A percentile compares a stretch with the other conserved stretches of the same genome.
Evolutionary conservation across 2,329 filamentous ascomycete genomes (phyloP).

Genomic region (Phialocephala sp.): DNA sequence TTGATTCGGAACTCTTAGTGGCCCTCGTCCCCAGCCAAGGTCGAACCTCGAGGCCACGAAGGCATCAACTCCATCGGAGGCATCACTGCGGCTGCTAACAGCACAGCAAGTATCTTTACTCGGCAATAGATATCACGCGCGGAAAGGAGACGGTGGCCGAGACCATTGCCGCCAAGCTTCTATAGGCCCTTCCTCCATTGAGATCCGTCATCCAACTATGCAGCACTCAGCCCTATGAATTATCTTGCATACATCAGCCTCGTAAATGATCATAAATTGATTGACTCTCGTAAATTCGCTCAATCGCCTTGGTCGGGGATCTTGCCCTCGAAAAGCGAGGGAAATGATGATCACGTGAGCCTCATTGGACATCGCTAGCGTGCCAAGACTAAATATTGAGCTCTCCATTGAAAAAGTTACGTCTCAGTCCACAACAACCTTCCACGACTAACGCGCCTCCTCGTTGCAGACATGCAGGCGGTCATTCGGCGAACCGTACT

Average conservation of each 20-base stretch:
- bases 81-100: neutral
- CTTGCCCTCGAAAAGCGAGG: conserved; percentile 15
- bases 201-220: conserved; percentile 7
- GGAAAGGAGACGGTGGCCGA: neutral
- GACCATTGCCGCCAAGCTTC: conserved; percentile 7
- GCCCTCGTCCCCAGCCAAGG: neutral
- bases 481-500: conserved; percentile 69
- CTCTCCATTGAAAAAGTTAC: conserved; percentile 29
- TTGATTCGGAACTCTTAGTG: neutral
- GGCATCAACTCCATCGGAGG: neutral
- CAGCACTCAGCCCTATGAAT: conserved; percentile 17
- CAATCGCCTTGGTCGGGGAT: conserved; percentile 9
- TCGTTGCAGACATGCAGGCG: conserved; percentile 66
- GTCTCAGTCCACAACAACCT: conserved; percentile 6
- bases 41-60: neutral
- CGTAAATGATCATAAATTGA: conserved; percentile 7
- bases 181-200: neutral
- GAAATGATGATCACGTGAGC: conserved; percentile 20
- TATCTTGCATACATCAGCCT: conserved; percentile 16
- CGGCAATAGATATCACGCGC: conserved; percentile 8
- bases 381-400: conserved; percentile 30
- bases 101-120: neutral
- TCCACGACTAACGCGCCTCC: conserved; percentile 20
- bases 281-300: conserved; percentile 12
- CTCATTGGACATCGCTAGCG: conserved; percentile 20